Base-by-base conservation (phyloP, 805 yeast species). In the Ogataea trehalophila region DNA sequence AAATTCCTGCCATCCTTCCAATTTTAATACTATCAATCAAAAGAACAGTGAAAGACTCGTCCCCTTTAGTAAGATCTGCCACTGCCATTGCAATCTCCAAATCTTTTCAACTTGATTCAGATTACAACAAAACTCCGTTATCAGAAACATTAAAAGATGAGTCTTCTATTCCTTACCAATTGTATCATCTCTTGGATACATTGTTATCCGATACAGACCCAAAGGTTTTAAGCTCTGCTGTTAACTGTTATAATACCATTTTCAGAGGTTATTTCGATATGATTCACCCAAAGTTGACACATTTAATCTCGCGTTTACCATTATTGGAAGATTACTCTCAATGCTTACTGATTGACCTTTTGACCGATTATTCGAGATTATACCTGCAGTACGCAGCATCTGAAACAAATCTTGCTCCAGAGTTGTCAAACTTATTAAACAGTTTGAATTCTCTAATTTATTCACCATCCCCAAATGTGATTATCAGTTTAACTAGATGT, bases 301-400 rank as follows among this genome's bases (percentile, higher is more conserved):
- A 67, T 52, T 47, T 68, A 7, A 49, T 67, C 49, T 59, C 68
- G 1, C 64, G 73, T 33, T 52, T 80, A 26, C 53, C 59, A 0
- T 71, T 75, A 1, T 71, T 92, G 46, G 95, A 90, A 49, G 84
- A 83, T 45, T 87, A 90, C 85, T 68, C 88, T 8, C 90, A 86
- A 58, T 63, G 75, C 0, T 59, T 70, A 11, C 63, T 82, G 15
- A 67, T 88, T 18, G 87, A 86, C 42, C 55, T 87, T 5, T 68
- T 91, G 43, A 76, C 83, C 0, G 78, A 79, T 44, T 94, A 94
- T 62, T 71, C 80, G 33, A 75, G 90, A 45, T 55, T 65, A 7
- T 90, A 74, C 60, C 59, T 90, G 35, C 76, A 81, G 4, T 69
- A 73, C 43, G 87, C 94, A 2, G 59, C 18, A 42, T 43, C 42